A percentile compares a stretch with the other conserved stretches of the same genome.
These are phyloP conservation scores for Panicum virgatum DNA, from an alignment of 202 grass and related monocot genomes.

Conservation along the genomic window DNA sequence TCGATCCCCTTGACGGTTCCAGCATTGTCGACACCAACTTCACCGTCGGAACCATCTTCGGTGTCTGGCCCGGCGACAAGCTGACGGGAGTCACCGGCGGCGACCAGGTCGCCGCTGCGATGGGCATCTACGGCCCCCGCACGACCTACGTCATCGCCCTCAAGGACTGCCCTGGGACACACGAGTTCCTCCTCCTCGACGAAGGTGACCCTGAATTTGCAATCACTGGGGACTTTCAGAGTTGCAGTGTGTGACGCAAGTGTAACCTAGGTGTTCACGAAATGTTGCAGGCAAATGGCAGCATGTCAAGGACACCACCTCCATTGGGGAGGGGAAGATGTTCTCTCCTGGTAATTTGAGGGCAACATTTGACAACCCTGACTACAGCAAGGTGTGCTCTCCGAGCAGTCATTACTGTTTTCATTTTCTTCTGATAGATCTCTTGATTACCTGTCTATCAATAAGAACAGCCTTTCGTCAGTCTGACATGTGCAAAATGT, in stretches of 20 bases:
- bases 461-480: background rate
- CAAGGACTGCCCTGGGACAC: conserved; percentile 88
- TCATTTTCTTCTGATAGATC: background rate
- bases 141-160: conserved; percentile 85
- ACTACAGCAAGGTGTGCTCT: conserved; percentile 64
- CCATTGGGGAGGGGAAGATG: conserved; percentile 93
- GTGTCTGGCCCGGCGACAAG: conserved; percentile 94
- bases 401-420: background rate
- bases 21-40: conserved; percentile 98
- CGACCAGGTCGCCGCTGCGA: conserved; percentile 82
- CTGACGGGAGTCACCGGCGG: conserved; percentile 77
- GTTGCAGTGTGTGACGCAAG: background rate
- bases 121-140: conserved; percentile 97
- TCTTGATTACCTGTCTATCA: background rate
- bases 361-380: conserved; percentile 88
- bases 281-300: conserved; percentile 88
- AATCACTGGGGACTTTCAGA: background rate
- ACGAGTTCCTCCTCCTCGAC: conserved; percentile 94
- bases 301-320: conserved; percentile 93
- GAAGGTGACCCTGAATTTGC: conserved; percentile 46
- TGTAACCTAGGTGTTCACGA: background rate
- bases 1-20: conserved; percentile 92
- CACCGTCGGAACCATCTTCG: conserved; percentile 96
- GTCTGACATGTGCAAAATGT: conserved; percentile 13
- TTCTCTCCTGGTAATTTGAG: conserved; percentile 96